Conservation (phyloP, 257 asterid species). For the Ophiorrhiza pumila region DNA sequence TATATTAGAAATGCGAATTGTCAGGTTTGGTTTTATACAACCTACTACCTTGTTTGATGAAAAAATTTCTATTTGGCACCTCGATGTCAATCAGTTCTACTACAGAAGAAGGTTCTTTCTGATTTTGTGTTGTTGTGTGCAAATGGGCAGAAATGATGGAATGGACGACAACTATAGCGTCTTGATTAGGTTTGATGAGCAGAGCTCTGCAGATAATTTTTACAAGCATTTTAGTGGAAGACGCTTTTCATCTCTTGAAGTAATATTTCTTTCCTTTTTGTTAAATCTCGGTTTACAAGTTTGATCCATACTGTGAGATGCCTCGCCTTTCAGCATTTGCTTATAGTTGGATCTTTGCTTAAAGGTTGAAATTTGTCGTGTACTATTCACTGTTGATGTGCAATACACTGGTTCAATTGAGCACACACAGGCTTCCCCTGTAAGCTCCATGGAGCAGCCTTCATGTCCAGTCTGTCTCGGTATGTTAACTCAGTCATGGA, state of each 20-base stretch:
- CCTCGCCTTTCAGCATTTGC: conserved; percentile 11
- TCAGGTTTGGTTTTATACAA: conserved; percentile 51
- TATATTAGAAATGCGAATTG: conserved; percentile 86
- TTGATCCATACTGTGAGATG: background rate
- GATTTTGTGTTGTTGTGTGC: conserved; percentile 17
- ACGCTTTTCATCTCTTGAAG: conserved; percentile 87
- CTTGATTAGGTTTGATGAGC: conserved; percentile 74
- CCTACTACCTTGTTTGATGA: background rate
- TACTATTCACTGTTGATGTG: conserved; percentile 70
- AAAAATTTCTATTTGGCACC: background rate
- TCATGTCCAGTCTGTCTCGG: conserved; percentile 98
- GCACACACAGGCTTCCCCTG: conserved; percentile 61
- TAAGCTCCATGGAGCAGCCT: conserved; percentile 77
- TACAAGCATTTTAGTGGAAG: conserved; percentile 68
- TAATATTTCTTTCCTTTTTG: conserved; percentile 21
- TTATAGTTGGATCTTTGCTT: conserved; percentile 21
- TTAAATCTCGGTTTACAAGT: background rate
- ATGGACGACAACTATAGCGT: conserved; percentile 74
- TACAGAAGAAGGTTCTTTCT: background rate
- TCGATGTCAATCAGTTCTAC: background rate
- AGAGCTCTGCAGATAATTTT: conserved; percentile 72
- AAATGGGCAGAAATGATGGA: conserved; percentile 66
- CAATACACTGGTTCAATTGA: conserved; percentile 88
- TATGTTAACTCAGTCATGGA: conserved; percentile 23
- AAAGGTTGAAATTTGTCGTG: conserved; percentile 72